phyloP scores from a whole-genome alignment of 495 filamentous ascomycete species.

The Talaromyces trachyspermus region DNA sequence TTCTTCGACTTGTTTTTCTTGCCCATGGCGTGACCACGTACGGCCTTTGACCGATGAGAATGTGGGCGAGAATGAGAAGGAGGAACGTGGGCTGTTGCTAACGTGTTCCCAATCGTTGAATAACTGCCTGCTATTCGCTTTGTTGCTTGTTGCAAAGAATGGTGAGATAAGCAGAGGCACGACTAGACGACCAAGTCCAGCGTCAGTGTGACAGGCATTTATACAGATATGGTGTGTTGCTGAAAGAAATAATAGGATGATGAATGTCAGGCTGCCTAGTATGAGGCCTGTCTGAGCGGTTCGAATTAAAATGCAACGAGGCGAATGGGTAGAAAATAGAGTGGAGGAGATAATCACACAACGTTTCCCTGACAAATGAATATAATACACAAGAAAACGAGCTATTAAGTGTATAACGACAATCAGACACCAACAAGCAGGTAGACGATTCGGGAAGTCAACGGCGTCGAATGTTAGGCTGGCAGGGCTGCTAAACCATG shows the following conservation, averaged over 20 bases:
- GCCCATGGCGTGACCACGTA: slow-evolving; percentile 24
- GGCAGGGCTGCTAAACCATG: slow-evolving; percentile 6
- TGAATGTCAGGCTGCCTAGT: neutral
- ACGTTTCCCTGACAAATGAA: slow-evolving; percentile 1
- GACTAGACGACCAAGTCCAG: too few species aligned
- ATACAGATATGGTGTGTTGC: slow-evolving; percentile 1
- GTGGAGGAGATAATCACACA: slow-evolving; percentile 5
- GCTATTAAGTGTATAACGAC: slow-evolving; percentile 32
- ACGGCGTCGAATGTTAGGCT: slow-evolving; percentile 1
- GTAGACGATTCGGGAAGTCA: slow-evolving; percentile 5
- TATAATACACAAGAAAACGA: slow-evolving; percentile 21
- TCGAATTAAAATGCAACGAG: slow-evolving; percentile 1
- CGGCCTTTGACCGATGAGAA: slow-evolving; percentile 16
- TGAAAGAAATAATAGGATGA: slow-evolving; percentile 1
- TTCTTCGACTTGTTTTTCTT: slow-evolving; percentile 33
- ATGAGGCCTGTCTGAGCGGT: slow-evolving; percentile 1
- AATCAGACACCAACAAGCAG: slow-evolving; percentile 16
- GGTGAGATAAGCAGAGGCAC: neutral
- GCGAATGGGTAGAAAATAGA: neutral
- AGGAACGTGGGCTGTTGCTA: slow-evolving; percentile 12
- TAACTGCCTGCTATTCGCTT: too few species aligned
- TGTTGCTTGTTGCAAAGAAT: too few species aligned
- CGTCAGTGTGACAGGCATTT: neutral
- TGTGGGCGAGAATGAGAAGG: neutral
- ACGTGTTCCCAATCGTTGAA: slow-evolving; percentile 37